Conservation (phyloP, 2,329 filamentous ascomycete species). For the Colletotrichum navitas region DNA sequence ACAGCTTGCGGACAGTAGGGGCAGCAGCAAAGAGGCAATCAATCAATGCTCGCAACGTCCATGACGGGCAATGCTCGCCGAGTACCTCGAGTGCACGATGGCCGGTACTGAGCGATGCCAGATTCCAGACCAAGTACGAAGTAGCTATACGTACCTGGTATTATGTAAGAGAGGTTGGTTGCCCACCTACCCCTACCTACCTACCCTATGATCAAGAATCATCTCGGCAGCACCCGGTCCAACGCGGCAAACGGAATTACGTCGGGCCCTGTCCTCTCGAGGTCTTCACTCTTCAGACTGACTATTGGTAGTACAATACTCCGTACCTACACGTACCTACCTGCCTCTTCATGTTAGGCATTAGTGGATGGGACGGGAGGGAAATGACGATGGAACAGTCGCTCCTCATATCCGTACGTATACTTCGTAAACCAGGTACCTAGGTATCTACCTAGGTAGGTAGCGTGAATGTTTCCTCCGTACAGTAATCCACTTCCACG, state of each 20-base stretch:
- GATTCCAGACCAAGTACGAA: too few species aligned
- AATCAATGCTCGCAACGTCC: neutral
- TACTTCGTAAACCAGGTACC: too few species aligned
- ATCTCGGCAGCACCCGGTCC: slow-evolving; percentile 33
- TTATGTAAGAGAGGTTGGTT: too few species aligned
- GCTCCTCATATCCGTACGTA: neutral
- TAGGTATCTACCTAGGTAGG: too few species aligned
- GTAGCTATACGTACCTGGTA: neutral
- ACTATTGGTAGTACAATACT: too few species aligned
- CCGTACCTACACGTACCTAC: too few species aligned
- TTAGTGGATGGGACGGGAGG: neutral
- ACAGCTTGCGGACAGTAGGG: neutral
- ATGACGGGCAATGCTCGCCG: neutral
- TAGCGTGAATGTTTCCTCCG: too few species aligned
- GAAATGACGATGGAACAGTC: neutral
- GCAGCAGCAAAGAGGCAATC: neutral
- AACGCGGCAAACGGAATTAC: slow-evolving; percentile 29
- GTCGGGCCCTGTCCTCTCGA: slow-evolving; percentile 16
- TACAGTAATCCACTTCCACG: slow-evolving; percentile 28
- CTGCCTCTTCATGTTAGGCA: too few species aligned
- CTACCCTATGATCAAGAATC: neutral
- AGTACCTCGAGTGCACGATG: neutral
- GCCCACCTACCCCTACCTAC: too few species aligned
- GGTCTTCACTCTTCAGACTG: too few species aligned
- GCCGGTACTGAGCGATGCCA: neutral